Evolutionary conservation across 2,329 filamentous ascomycete genomes (phyloP).

Genomic region (Fusarium sambucinum): DNA sequence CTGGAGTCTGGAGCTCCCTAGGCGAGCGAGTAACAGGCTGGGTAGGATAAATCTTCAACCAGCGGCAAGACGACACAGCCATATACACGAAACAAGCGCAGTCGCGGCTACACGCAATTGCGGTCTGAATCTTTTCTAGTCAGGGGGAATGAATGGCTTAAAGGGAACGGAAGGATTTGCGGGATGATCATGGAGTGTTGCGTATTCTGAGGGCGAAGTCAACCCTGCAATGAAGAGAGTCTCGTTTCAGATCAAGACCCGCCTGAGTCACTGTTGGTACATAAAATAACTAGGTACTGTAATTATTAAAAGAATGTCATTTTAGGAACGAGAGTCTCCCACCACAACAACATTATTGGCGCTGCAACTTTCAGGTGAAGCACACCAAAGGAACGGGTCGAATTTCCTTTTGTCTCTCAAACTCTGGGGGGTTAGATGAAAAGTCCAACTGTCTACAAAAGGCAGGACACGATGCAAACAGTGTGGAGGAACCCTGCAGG

Average conservation of each 20-base stretch:
- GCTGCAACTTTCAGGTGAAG: conserved; percentile 45
- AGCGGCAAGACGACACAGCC: conserved; percentile 17
- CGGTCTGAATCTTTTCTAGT: conserved; percentile 1
- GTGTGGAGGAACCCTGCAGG: conserved; percentile 37
- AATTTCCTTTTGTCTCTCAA: conserved; percentile 26
- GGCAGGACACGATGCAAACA: conserved; percentile 30
- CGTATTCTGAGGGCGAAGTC: conserved; percentile 26
- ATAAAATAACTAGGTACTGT: no score
- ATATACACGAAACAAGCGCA: conserved; percentile 44
- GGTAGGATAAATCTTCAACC: conserved; percentile 11
- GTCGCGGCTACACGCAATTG: conserved; percentile 21
- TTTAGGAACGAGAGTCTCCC: conserved; percentile 14
- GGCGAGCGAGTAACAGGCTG: conserved; percentile 13
- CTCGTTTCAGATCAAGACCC: conserved; percentile 44
- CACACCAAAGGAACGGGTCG: conserved; percentile 33
- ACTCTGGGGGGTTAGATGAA: neutral
- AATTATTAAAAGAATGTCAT: conserved; percentile 5
- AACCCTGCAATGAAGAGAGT: conserved; percentile 36
- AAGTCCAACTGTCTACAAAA: conserved; percentile 25
- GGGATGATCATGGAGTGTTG: conserved; percentile 18
- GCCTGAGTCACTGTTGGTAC: conserved; percentile 6
- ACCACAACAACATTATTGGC: conserved; percentile 4
- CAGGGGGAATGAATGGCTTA: conserved; percentile 13
- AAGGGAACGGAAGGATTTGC: conserved; percentile 24
- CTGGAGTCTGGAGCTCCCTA: conserved; percentile 13